A percentile compares a stretch with the other conserved stretches of the same genome.
These are phyloP conservation scores for Amanita phalloides DNA, from an alignment of 768 basidiomycete genomes.

Conservation along the genomic window DNA sequence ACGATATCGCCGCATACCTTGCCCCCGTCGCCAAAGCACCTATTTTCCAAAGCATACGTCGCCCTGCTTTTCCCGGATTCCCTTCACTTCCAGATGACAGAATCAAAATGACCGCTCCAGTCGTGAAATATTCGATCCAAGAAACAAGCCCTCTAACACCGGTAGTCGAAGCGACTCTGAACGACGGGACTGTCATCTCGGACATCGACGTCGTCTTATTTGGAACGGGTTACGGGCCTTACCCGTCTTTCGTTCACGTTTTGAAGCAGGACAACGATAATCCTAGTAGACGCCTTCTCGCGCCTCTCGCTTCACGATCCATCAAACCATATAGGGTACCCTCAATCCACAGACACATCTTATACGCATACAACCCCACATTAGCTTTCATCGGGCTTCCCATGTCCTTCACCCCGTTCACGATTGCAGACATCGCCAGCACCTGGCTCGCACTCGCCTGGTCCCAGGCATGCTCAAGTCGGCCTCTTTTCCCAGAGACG, in stretches of 20 bases:
- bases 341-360: conserved; percentile 29
- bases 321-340: conserved; percentile 28
- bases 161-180: conserved; percentile 20
- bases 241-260: conserved; percentile 30
- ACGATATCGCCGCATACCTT: conserved; percentile 40
- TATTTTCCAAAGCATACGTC: conserved; percentile 36
- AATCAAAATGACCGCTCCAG: conserved; percentile 32
- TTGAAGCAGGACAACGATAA: conserved; percentile 6
- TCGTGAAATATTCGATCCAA: conserved; percentile 20
- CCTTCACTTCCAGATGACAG: conserved; percentile 29
- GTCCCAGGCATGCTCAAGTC: conserved; percentile 6
- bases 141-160: conserved; percentile 10
- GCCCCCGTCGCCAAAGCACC: conserved; percentile 25
- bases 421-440: conserved; percentile 35
- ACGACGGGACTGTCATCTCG: conserved; percentile 25
- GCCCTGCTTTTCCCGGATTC: conserved; percentile 25
- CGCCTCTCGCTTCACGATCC: conserved; percentile 17
- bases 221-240: conserved; percentile 36
- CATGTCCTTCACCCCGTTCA: conserved; percentile 36
- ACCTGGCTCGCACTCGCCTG: conserved; percentile 38
- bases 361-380: conserved; percentile 35
- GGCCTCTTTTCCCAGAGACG: conserved; percentile 22
- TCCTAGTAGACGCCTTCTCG: conserved; percentile 5
- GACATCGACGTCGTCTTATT: conserved; percentile 33
- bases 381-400: conserved; percentile 35